Base-by-base conservation (phyloP, 306 rosid genomes). In the Malus sieversii region DNA sequence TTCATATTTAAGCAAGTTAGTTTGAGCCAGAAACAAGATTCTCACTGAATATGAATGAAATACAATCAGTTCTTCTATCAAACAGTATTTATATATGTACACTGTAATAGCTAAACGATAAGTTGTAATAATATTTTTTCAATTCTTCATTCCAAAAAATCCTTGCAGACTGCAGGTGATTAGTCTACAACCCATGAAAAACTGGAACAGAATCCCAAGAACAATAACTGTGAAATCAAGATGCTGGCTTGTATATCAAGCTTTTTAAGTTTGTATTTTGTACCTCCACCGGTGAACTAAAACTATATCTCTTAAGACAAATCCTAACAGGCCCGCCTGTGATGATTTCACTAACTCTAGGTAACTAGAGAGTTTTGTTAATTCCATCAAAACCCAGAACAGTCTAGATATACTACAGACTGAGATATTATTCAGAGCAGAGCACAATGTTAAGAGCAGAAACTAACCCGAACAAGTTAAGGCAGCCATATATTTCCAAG, bases 401-500 rank as follows among this genome's bases (percentile, higher is more conserved):
- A 12, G 25, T 59, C 67, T 14, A 29, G 8, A 62, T 27, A 35
- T 62, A 30, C 8, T 29, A 62, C 40, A 62, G 20, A 5, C 30
- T 27, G 40, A 35, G 27, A 66, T 48, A 66, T 45, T 44, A 66
- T 67, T 51, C 55, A 73, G 55, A 45, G 57, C 71, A 32, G 25
- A 78, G 70, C 32, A 78, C 46, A 72, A 80, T 76, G 77, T 66
- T 77, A 62, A 78, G 64, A 60, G 51, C 70, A 81, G 81, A 74
- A 75, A 90, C 98, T 80, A 74, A 94, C 97, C 98, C 84, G 74
- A 94, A 94, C 66, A 94, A 96, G 78, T 87, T 77, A 64, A 87
- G 23, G 23, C 23, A 23, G 23, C 23, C 23, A 23, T 23, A 23
- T 23, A 23, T 23, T 23, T 23, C 23, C 23, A 23, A 23, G 23